Percentiles rank a stretch among this genome's conserved stretches.
These are phyloP conservation scores for Paracamarosporium sp. DNA, from an alignment of 2,329 filamentous ascomycete genomes.

Conservation along the genomic window DNA sequence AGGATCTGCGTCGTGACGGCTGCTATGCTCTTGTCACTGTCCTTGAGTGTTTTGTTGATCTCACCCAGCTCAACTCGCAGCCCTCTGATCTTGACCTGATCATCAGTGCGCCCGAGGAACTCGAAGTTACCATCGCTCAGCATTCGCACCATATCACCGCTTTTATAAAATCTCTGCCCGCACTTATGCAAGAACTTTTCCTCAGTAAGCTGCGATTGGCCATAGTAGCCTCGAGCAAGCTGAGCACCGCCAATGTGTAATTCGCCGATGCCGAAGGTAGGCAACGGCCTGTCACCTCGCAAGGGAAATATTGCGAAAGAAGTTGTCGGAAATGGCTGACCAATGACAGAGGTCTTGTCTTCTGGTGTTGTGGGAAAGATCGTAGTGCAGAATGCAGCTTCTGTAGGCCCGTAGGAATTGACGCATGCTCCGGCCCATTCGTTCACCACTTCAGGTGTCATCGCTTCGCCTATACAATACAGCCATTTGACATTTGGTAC, in stretches of 20 bases:
- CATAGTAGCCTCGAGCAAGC: conserved; percentile 53
- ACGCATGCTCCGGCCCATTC: conserved; percentile 50
- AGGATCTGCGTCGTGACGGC: conserved; percentile 41
- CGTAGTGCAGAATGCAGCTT: conserved; percentile 55
- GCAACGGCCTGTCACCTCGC: conserved; percentile 38
- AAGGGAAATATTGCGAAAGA: conserved; percentile 47
- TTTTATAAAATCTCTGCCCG: conserved; percentile 46
- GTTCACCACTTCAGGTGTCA: conserved; percentile 46
- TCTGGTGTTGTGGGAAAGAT: conserved; percentile 42
- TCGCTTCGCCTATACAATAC: conserved; percentile 54
- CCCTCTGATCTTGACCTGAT: conserved; percentile 50
- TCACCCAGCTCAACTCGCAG: conserved; percentile 48
- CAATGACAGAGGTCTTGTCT: conserved; percentile 48
- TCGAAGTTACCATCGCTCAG: conserved; percentile 47
- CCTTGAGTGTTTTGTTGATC: conserved; percentile 41
- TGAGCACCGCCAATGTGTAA: conserved; percentile 56
- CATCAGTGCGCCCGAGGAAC: conserved; percentile 47
- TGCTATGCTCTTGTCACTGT: conserved; percentile 25
- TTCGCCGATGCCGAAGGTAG: conserved; percentile 52
- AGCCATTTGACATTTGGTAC: conserved; percentile 50
- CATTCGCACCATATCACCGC: conserved; percentile 48
- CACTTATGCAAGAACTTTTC: conserved; percentile 37
- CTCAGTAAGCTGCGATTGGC: conserved; percentile 39
- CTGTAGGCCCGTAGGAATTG: conserved; percentile 54
- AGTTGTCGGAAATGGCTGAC: conserved; percentile 50